Evolutionary conservation across 2,329 filamentous ascomycete species (phyloP).

Genomic region (Hymenoscyphus scutula): DNA sequence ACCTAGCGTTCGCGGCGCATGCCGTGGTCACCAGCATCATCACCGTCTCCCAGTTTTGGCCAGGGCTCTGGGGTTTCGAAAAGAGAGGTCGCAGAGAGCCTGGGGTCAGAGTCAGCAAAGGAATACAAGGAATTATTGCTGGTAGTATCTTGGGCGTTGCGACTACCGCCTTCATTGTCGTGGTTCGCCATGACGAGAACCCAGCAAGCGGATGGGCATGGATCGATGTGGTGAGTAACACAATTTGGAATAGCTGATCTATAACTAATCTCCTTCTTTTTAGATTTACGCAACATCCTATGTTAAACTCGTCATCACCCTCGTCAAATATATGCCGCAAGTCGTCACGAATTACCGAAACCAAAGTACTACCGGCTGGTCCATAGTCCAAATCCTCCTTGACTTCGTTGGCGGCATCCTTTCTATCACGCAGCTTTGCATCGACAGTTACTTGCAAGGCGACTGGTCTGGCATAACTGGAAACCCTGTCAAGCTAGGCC

Average conservation of each 20-base stretch:
- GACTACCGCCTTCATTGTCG: constrained; percentile 48
- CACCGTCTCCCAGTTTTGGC: constrained; percentile 74
- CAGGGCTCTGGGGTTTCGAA: constrained; percentile 72
- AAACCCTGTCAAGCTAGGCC: constrained; percentile 85
- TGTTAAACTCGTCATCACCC: constrained; percentile 82
- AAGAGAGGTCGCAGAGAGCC: constrained; percentile 48
- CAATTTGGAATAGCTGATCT: too few species aligned
- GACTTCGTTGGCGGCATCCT: constrained; percentile 80
- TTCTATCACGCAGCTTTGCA: constrained; percentile 74
- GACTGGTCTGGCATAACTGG: constrained; percentile 91
- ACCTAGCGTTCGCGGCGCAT: constrained; percentile 83
- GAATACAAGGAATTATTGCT: constrained; percentile 66
- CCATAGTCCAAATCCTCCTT: constrained; percentile 77
- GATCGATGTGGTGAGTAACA: constrained; percentile 51
- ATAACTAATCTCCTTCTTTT: neutral
- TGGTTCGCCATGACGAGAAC: constrained; percentile 39
- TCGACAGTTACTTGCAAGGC: constrained; percentile 79
- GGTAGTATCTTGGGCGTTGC: constrained; percentile 61
- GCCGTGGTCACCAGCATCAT: constrained; percentile 70
- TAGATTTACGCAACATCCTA: constrained; percentile 69
- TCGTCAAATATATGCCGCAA: constrained; percentile 93
- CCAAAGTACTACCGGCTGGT: constrained; percentile 84
- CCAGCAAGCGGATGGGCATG: constrained; percentile 54
- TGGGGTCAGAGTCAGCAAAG: constrained; percentile 54
- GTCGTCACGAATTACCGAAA: constrained; percentile 79